Evolutionary conservation across 2,329 filamentous ascomycete species (phyloP), one percentile per base, ranked within the genome.

Genomic region (Stagonosporopsis vannaccii): DNA sequence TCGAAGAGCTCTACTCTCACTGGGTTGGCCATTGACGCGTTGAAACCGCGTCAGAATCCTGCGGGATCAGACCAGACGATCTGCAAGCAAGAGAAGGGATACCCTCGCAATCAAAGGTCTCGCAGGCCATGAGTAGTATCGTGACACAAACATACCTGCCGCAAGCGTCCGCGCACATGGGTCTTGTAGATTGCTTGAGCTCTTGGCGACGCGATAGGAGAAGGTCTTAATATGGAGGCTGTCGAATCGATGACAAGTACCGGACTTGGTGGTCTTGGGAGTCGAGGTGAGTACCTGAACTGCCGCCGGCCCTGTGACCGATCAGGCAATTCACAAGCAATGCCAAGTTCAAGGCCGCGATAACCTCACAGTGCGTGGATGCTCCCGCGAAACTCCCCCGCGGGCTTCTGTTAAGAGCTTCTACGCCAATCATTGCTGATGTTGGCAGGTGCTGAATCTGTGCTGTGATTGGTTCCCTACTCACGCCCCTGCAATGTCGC

Each of bases 141-240:
- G 28, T 43, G 46, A 40, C 40, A 42, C 48, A 26, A 22, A 51
- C 25, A 39, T 40, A 61, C 59, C 51, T 61, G 56, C 52, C 59
- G 33, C 22, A 61, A 54, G 35, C 33, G 46, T 51, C 48, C 42
- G 32, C 8, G 28, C 49, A 46, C 48, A 25, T 26, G 25, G 35
- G 17, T 22, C 30, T 35, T 33, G 37, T 47, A 52, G 35, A 57
- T 57, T 52, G 19, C 44, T 22, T 32, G n/a, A 19, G 25, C 9
- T 17, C 54, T 58, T 58, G 54, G 54, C 54, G 40, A 32, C 30
- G 22, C 20, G 25, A 28, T 58, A 37, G 25, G 11, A 44, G 37
- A 30, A 22, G n/a, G 17, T 42, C 8, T 48, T 58, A 52, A 52
- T 52, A 48, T 52, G 43, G n/a, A 40, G 7, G 2, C 3, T 17